phyloP scores from a whole-genome alignment of 768 basidiomycete species.

The Collybia sordida region DNA sequence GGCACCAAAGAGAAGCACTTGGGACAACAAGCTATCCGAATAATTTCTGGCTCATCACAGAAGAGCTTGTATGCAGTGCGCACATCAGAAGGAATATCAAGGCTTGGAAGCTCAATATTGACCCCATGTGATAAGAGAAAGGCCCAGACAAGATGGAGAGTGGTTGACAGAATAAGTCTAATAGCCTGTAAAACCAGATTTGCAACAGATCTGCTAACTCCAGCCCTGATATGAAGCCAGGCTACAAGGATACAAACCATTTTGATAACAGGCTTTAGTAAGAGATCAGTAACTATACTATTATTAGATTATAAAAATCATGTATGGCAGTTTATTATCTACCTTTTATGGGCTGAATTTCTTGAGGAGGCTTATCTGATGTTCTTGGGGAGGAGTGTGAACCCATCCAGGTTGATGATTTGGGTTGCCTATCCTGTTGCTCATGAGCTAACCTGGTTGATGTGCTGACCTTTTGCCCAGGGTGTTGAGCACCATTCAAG shows the following conservation, averaged over 20 bases:
- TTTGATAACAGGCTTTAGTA: not conserved
- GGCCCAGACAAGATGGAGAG: conserved; percentile 9
- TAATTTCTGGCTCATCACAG: conserved; percentile 21
- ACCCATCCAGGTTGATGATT: not conserved
- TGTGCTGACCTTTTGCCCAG: conserved; percentile 1
- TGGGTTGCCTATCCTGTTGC: conserved; percentile 4
- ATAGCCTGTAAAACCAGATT: conserved; percentile 18
- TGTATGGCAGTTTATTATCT: not conserved
- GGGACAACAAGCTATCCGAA: conserved; percentile 23
- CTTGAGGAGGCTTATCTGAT: not conserved
- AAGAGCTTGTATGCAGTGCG: conserved; percentile 15
- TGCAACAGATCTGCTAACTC: conserved; percentile 16
- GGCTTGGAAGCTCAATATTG: not conserved
- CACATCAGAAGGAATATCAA: conserved; percentile 20
- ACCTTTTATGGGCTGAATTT: conserved; percentile 1
- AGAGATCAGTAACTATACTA: not conserved
- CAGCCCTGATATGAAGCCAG: conserved; percentile 21
- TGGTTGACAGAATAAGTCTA: conserved; percentile 14
- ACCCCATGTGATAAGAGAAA: conserved; percentile 11
- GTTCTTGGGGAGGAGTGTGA: not conserved
- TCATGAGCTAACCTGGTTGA: conserved; percentile 4
- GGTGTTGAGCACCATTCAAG: conserved; percentile 5
- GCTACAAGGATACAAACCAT: conserved; percentile 15
- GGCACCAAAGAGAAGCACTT: conserved; percentile 20
- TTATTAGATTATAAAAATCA: not conserved